These are phyloP conservation scores for Scenedesmus sp. DNA, from an alignment of 163 green algal genomes.

Conservation along the genomic window DNA sequence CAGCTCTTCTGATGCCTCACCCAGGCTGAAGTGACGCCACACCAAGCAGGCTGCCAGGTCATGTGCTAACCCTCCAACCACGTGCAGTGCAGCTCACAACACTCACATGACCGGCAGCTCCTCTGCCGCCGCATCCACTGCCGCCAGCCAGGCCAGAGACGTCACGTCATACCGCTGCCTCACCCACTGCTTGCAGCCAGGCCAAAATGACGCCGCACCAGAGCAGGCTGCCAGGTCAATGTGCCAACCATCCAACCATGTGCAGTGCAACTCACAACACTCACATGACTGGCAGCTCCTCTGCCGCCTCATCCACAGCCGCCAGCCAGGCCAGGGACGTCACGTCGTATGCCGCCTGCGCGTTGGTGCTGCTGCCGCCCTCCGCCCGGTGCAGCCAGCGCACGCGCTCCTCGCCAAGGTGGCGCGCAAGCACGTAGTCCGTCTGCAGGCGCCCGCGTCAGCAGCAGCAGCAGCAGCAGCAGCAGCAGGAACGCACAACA, in stretches of 20 bases:
- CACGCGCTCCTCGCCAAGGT: neutral
- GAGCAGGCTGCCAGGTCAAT: too few relatives aligned
- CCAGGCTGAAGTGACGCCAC: too few relatives aligned
- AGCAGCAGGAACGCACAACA: neutral
- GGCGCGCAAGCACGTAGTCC: slow-evolving; percentile 23
- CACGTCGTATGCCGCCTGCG: slow-evolving; percentile 14
- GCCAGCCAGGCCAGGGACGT: slow-evolving; percentile 25
- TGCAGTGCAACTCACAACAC: neutral
- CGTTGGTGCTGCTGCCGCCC: neutral
- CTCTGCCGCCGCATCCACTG: too few relatives aligned
- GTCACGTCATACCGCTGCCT: too few relatives aligned
- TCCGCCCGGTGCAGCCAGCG: neutral
- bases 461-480: neutral
- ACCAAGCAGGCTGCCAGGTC: too few relatives aligned
- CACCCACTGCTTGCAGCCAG: too few relatives aligned
- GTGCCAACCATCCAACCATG: too few relatives aligned
- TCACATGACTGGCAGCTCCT: slow-evolving; percentile 37
- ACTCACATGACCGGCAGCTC: neutral
- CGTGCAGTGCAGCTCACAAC: too few relatives aligned
- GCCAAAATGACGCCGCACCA: neutral
- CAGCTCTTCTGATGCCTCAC: too few relatives aligned
- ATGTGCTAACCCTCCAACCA: too few relatives aligned
- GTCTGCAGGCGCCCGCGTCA: neutral
- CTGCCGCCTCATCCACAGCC: slow-evolving; percentile 12
- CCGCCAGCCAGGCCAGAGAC: too few relatives aligned